These are phyloP conservation scores for Diplocarpon rosae DNA, from an alignment of 2,329 filamentous ascomycete genomes.

Conservation along the genomic window DNA sequence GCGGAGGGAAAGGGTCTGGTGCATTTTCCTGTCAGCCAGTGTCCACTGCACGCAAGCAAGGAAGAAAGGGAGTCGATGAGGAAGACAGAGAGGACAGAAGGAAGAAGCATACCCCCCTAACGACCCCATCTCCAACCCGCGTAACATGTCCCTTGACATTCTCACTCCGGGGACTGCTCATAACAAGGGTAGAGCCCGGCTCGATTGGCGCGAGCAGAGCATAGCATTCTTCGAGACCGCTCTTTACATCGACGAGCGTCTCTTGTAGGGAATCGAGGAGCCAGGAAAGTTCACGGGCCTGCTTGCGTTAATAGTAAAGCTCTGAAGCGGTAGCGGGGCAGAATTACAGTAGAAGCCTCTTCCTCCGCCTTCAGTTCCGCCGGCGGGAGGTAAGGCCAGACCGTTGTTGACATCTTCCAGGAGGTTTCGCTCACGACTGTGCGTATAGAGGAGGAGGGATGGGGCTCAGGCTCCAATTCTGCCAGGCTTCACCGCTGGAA, in stretches of 20 bases:
- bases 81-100: constrained; percentile 15
- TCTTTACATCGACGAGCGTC: constrained; percentile 23
- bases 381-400: constrained; percentile 23
- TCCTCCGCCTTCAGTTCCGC: constrained; percentile 22
- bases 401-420: constrained; percentile 9
- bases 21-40: constrained; percentile 15
- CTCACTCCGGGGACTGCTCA: constrained; percentile 81
- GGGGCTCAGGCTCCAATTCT: not conserved
- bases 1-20: constrained; percentile 63
- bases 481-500: not conserved
- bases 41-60: not conserved
- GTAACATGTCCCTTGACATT: constrained; percentile 88
- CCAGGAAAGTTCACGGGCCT: constrained; percentile 28
- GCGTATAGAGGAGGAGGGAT: not conserved
- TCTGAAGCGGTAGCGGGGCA: not conserved
- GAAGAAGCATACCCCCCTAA: constrained; percentile 61
- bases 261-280: constrained; percentile 28
- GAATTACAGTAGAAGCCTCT: constrained; percentile 23
- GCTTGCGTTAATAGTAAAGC: not conserved
- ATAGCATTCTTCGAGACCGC: constrained; percentile 80
- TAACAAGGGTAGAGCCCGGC: constrained; percentile 75
- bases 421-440: not conserved
- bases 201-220: constrained; percentile 75
- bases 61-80: not conserved
- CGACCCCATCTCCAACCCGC: constrained; percentile 77